Conservation (phyloP, 176 grass and related monocot species). For the Eleusine coracana region DNA sequence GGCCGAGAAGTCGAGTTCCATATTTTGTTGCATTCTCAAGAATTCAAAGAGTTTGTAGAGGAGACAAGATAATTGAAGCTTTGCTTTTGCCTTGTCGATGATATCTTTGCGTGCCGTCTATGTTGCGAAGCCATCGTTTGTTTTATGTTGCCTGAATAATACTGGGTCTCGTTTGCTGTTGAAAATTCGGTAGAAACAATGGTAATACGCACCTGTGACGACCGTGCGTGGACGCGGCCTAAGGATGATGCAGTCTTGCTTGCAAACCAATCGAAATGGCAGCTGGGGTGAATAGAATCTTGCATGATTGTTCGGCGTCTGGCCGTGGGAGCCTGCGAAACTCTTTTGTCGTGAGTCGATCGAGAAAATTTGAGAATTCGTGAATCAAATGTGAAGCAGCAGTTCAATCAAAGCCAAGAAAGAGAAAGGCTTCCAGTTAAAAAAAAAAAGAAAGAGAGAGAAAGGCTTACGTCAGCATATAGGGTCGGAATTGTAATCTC, state of each 20-base stretch:
- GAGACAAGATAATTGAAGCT: conserved; percentile 32
- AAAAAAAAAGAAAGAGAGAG: too few relatives aligned
- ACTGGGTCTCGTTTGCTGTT: too few relatives aligned
- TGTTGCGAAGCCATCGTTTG: neutral
- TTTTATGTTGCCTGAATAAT: conserved; percentile 5
- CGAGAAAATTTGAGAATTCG: neutral
- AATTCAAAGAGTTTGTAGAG: conserved; percentile 44
- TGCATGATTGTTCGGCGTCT: neutral
- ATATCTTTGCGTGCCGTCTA: neutral
- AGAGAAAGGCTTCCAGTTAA: too few relatives aligned
- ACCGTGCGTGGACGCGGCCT: neutral
- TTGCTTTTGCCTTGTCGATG: conserved; percentile 30
- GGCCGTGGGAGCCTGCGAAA: neutral
- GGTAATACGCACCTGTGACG: neutral
- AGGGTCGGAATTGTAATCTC: neutral
- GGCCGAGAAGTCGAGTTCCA: conserved; percentile 72
- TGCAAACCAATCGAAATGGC: neutral
- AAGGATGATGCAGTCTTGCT: neutral
- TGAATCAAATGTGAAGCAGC: neutral
- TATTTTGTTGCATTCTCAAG: conserved; percentile 30
- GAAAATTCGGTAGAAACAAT: neutral
- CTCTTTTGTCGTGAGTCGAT: neutral
- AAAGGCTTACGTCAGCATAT: neutral
- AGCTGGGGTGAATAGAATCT: neutral
- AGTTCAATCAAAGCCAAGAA: neutral